Evolutionary conservation across 495 filamentous ascomycete genomes (phyloP), one percentile per base, ranked within the genome.

Genomic region (Aspergillus affinis): DNA sequence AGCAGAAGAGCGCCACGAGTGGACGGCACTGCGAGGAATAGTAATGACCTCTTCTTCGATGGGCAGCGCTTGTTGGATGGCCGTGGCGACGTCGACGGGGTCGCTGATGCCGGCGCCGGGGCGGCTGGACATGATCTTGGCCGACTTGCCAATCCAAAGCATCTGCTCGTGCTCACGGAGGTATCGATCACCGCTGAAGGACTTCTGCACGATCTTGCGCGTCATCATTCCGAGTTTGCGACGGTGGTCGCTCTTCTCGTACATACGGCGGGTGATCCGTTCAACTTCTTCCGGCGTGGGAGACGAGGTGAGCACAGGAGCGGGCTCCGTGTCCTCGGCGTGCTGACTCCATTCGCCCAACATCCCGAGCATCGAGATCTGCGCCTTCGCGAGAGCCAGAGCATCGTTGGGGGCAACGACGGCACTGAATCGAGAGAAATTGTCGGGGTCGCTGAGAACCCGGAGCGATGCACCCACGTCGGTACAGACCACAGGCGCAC

Each of bases 151-250:
- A 36, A 86, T 81, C 85, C 85, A 88, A 20, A 86, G 80, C 85
- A 87, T 87, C 67, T 88, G 86, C 67, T 88, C 86, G 65, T 88
- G 86, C 66, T 88, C 86, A 26, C 86, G 78, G 15, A 88, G 78
- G 61, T 88, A 89, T 0, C 86, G 75, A 48, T 86, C 82, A 4
- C 81, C 81, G 30, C 79, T 81, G 70, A 89, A 88, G 13, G 78
- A 82, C 55, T 82, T 82, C 53, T 85, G 81, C 5, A 88, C 85
- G 58, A 86, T 86, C 29, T 78, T 70, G 19, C 86, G 73, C 0
- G 81, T 82, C 65, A 79, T 78, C 84, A 88, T 83, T 41, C 86
- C 86, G 13, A 88, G 75, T 45, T 78, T 77, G 53, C 81, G 78
- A 27, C 86, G 77, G 51, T 85, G 78, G 17, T 82, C 75, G 6